Evolutionary conservation across 2,329 filamentous ascomycete species (phyloP).

Genomic region (Pestalotiopsis sp.): DNA sequence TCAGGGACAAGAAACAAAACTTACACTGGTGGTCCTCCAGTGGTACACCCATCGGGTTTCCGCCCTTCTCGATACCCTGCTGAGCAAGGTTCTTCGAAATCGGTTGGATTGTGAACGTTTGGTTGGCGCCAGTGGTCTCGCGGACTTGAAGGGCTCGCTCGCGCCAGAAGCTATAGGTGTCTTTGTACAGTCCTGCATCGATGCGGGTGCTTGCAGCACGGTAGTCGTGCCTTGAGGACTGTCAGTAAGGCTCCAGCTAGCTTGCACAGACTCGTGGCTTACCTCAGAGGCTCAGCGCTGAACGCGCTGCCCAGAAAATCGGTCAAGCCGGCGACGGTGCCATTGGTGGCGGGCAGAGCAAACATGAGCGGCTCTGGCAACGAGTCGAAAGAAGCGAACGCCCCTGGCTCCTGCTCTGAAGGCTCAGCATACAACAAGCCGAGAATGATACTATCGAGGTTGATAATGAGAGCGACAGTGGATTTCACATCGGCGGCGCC

Average conservation of each 20-base stretch:
- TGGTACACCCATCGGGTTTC: constrained; percentile 21
- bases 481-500: constrained; percentile 22
- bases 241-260: not conserved
- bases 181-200: constrained; percentile 25
- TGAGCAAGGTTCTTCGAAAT: constrained; percentile 11
- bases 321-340: too few species aligned
- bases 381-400: constrained; percentile 22
- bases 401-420: constrained; percentile 22
- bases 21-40: constrained; percentile 20
- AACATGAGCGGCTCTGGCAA: constrained; percentile 22
- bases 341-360: too few species aligned
- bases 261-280: not conserved
- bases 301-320: constrained; percentile 16
- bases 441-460: not conserved
- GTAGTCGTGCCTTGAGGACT: constrained; percentile 28
- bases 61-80: constrained; percentile 14
- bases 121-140: constrained; percentile 20
- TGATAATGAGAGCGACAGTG: constrained; percentile 4
- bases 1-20: constrained; percentile 8
- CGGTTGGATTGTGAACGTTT: constrained; percentile 22
- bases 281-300: not conserved
- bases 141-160: constrained; percentile 16
- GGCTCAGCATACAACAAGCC: constrained; percentile 18
- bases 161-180: constrained; percentile 23
- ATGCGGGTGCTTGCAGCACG: constrained; percentile 18